phyloP scores from a whole-genome alignment of 805 yeast species.

The Candida dajiaensis region DNA sequence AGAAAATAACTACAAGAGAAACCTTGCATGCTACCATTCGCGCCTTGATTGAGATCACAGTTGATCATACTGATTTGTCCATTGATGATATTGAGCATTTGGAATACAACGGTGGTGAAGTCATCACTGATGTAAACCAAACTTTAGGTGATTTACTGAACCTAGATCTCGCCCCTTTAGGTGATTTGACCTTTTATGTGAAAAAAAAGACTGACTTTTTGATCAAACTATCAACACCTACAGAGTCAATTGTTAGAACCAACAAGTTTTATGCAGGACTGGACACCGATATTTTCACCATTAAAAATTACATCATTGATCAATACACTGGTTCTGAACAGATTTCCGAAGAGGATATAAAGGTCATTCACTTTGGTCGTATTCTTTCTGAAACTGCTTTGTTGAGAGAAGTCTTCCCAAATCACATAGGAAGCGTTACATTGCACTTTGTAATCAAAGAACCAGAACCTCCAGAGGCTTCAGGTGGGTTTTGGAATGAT shows the following conservation, averaged over 20 bases:
- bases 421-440: constrained; percentile 2
- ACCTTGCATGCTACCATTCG: constrained; percentile 9
- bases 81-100: constrained; percentile 12
- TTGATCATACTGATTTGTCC: constrained; percentile 11
- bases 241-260: constrained; percentile 9
- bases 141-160: constrained; percentile 25
- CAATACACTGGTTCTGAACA: constrained; percentile 15
- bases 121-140: constrained; percentile 12
- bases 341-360: constrained; percentile 18
- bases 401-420: constrained; percentile 12
- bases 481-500: constrained; percentile 25
- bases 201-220: constrained; percentile 18
- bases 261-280: constrained; percentile 10
- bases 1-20: constrained; percentile 9
- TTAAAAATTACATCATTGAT: constrained; percentile 22
- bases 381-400: constrained; percentile 13
- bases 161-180: constrained; percentile 30
- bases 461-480: constrained; percentile 7
- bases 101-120: constrained; percentile 17
- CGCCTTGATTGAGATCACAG: constrained; percentile 13
- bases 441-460: constrained; percentile 21
- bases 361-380: constrained; percentile 23
- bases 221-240: constrained; percentile 22
- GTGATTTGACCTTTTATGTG: constrained; percentile 23
- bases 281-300: constrained; percentile 16